Base-by-base conservation (phyloP, 1,139 yeast species). In the Scheffersomyces quercinus region DNA sequence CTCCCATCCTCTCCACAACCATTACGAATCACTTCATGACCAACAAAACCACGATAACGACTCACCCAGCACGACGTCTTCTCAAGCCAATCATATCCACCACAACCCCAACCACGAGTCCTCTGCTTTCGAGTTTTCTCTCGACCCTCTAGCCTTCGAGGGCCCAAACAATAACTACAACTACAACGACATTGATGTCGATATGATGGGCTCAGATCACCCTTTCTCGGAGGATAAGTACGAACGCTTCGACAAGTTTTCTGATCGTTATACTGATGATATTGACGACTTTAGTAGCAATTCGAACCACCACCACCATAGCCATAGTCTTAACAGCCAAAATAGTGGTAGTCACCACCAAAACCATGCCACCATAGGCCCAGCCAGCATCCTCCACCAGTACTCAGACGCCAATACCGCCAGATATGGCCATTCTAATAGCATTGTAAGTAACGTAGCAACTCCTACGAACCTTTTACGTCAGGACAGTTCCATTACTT, bases 91-190 rank as follows among this genome's bases (percentile, higher is more conserved):
- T n/a, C 35, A 15, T 10, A 20, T 11, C 35, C 35, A 31, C 24
- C 35, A 31, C 24, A 31, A 14, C 24, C 24, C 14, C 35, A 31
- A 31, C 35, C 35, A 31, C 6, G 39, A 42, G 30, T 43, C 49
- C 26, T 44, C 46, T 3, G 51, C 56, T 11, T 63, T 61, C 50
- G 61, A 62, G 30, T 67, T 67, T 46, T 56, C 63, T 37, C 59
- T 67, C 33, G 70, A 67, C 39, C 70, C 70, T 6, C 54, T 65
- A 39, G 70, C 71, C 2, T 67, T 60, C 48, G 73, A 67, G 37
- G 71, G 70, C 7, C 70, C 70, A 24, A 51, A 51, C 41, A 55
- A 53, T 35, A 60, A 59, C 41, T 57, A 49, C 41, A 46, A 45
- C 36, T 20, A 20, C 26, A 48, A 50, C 28, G 46, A 31, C 38